phyloP scores from a whole-genome alignment of 2,329 filamentous ascomycete genomes.

The Delphinella strobiligena region DNA sequence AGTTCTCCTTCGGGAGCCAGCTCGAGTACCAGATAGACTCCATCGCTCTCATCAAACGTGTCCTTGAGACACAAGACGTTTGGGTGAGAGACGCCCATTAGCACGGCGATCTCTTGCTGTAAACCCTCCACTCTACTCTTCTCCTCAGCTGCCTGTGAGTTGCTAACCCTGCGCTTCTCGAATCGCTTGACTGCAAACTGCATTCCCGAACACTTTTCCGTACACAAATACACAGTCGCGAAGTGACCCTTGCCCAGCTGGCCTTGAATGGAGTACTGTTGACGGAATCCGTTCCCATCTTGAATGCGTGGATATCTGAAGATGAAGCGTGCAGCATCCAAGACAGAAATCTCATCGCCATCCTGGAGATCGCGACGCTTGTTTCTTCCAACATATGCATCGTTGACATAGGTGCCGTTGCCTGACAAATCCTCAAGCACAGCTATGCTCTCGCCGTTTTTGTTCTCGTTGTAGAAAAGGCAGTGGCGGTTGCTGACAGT shows the following conservation, averaged over 20 bases:
- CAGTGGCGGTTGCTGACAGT: conserved; percentile 83
- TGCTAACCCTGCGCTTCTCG: conserved; percentile 63
- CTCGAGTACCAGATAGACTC: conserved; percentile 84
- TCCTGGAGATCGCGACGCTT: conserved; percentile 80
- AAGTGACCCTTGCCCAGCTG: conserved; percentile 92
- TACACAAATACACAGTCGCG: conserved; percentile 81
- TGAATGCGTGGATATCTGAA: conserved; percentile 78
- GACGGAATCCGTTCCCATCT: conserved; percentile 64
- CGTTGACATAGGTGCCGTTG: conserved; percentile 95
- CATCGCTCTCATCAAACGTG: conserved; percentile 82
- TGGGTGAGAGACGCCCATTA: conserved; percentile 95
- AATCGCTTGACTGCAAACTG: conserved; percentile 92
- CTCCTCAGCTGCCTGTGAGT: conserved; percentile 32
- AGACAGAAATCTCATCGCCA: conserved; percentile 78
- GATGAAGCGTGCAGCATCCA: conserved; percentile 75
- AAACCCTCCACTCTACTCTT: conserved; percentile 72
- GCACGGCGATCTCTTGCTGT: conserved; percentile 88
- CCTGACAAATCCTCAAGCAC: conserved; percentile 87
- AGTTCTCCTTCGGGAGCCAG: conserved; percentile 85
- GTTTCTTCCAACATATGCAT: conserved; percentile 81
- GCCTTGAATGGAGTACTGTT: conserved; percentile 74
- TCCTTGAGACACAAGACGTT: conserved; percentile 89
- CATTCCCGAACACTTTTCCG: conserved; percentile 71
- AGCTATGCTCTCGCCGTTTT: conserved; percentile 47
- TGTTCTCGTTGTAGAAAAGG: conserved; percentile 52